Percentiles rank a stretch among this genome's conserved stretches.
These are phyloP conservation scores for Chrysopogon serrulatus DNA, from an alignment of 176 grass and related monocot genomes.

Conservation along the genomic window DNA sequence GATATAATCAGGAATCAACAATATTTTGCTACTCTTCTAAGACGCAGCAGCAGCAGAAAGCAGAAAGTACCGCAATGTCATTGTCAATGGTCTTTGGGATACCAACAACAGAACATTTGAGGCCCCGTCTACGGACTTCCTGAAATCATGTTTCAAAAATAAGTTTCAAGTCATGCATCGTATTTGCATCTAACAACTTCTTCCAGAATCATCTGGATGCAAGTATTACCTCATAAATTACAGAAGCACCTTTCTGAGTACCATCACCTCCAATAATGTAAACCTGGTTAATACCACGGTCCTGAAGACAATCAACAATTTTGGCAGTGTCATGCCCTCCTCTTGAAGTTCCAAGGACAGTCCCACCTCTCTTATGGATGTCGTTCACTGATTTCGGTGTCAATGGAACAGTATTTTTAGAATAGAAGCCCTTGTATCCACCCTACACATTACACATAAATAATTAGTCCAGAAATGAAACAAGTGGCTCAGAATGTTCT, in stretches of 20 bases:
- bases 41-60: background rate
- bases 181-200: background rate
- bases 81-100: constrained; percentile 98
- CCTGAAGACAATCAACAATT: constrained; percentile 89
- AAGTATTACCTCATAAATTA: constrained; percentile 77
- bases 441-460: constrained; percentile 47
- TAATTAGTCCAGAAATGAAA: constrained; percentile 23
- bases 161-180: background rate
- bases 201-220: background rate
- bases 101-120: constrained; percentile 84
- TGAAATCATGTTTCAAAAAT: constrained; percentile 41
- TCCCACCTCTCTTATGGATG: constrained; percentile 96
- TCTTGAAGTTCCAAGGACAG: constrained; percentile 80
- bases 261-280: constrained; percentile 95
- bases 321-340: constrained; percentile 86
- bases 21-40: background rate
- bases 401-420: constrained; percentile 66
- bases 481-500: background rate
- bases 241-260: constrained; percentile 84
- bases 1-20: background rate
- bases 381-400: constrained; percentile 77
- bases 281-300: constrained; percentile 94
- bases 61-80: constrained; percentile 78
- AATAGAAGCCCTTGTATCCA: constrained; percentile 96
- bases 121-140: constrained; percentile 77